phyloP scores from a whole-genome alignment of 1,284 basidiomycete species.

The Fomitopsis pinicola region DNA sequence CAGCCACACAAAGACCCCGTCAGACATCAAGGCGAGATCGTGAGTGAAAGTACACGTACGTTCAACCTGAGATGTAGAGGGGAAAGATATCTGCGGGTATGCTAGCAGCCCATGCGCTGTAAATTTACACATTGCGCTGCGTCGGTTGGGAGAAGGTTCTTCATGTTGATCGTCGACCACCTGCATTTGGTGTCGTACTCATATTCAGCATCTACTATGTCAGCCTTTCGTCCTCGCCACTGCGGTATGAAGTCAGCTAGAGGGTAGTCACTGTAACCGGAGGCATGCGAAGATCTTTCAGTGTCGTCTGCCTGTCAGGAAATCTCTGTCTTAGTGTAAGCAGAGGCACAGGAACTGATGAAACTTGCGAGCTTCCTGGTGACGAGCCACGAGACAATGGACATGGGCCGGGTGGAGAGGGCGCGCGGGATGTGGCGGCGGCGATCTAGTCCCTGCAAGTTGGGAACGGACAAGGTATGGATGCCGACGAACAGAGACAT shows the following conservation, averaged over 20 bases:
- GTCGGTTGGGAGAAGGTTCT: conserved; percentile 15
- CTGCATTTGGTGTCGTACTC: conserved; percentile 29
- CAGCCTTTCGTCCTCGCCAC: conserved; percentile 24
- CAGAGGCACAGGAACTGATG: conserved; percentile 5
- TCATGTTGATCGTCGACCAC: conserved; percentile 22
- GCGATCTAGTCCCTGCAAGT: conserved; percentile 54
- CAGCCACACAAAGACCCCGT: conserved; percentile 2
- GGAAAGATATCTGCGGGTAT: conserved; percentile 12
- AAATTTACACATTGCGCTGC: conserved; percentile 11
- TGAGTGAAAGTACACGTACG: conserved; percentile 32
- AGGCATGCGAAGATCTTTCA: conserved; percentile 12
- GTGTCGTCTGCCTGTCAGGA: conserved; percentile 15
- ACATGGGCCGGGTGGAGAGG: conserved; percentile 13
- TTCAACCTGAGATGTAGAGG: conserved; percentile 26
- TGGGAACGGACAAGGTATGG: conserved; percentile 34
- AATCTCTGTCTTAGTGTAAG: conserved; percentile 12
- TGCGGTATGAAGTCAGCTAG: conserved; percentile 23
- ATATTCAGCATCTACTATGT: conserved; percentile 12
- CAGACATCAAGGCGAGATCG: conserved; percentile 9
- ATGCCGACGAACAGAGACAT: conserved; percentile 29
- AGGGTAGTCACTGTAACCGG: conserved; percentile 11
- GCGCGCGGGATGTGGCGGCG: conserved; percentile 24
- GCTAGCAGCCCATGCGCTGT: conserved; percentile 14
- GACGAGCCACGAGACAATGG: conserved; percentile 7
- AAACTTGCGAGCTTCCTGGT: conserved; percentile 2